Evolutionary conservation across 306 rosid species (phyloP), one percentile per base, ranked within the genome.

Genomic region (Clitoria ternatea): DNA sequence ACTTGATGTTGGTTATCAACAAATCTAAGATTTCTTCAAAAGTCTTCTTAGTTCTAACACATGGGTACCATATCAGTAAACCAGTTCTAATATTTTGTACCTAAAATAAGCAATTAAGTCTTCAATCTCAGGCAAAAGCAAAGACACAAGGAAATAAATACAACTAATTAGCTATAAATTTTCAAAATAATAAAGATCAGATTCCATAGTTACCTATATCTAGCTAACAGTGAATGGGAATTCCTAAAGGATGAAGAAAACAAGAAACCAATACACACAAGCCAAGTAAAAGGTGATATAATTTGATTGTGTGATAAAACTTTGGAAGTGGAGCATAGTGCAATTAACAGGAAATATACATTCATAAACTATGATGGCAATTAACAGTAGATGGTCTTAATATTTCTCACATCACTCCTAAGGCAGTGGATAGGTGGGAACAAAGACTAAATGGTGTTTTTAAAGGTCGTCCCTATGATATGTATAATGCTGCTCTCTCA

Each of bases 381-480:
- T n/a, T n/a, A n/a, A n/a, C n/a, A 11, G 98, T 94, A 61, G 98
- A 94, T 73, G 97, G 98, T 2, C 98, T 97, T 18, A 94, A 94
- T 30, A 94, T 97, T 63, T 80, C 97, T n/a, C 91, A 90, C 80
- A 90, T 90, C 23, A 94, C 98, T 0, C 96, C 98, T 8, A 90
- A 77, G 48, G 98, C 97, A 2, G 86, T 94, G n/a, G 98, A 89
- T 50, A 77, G 98, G 66, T 94, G 98, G 98, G 97, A 90, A 50
- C 76, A 78, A 71, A 64, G 96, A 66, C 66, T 90, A 55, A 74
- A 53, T 1, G 92, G 90, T 70, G 96, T 94, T 10, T 94, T 88
- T 12, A 81, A 83, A 49, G 90, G 97, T 7, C 89, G 92, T 4
- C 97, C 97, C 2, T 93, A 85, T 36, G 98, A 93, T 79, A 87